Evolutionary conservation across 2,329 filamentous ascomycete species (phyloP).

Genomic region (Eurotiales sp.): DNA sequence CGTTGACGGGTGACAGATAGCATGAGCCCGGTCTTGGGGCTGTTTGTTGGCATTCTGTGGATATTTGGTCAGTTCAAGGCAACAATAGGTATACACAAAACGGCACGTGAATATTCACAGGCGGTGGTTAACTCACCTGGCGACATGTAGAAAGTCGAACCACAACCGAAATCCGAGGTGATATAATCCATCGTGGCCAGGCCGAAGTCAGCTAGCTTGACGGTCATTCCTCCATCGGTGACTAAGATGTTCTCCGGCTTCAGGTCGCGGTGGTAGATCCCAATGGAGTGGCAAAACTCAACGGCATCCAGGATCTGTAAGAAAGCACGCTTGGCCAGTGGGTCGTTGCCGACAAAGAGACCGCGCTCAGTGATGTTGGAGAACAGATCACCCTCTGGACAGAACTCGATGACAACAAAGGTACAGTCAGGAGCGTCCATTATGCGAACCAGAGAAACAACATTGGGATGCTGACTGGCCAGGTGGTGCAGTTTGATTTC

Average conservation of each 20-base stretch:
- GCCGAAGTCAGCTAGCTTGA: conserved; percentile 97
- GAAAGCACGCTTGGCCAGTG: conserved; percentile 80
- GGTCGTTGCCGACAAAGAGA: conserved; percentile 89
- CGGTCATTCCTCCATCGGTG: conserved; percentile 78
- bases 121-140: conserved; percentile 66
- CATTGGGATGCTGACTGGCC: conserved; percentile 85
- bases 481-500: conserved; percentile 90
- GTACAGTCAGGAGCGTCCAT: conserved; percentile 89
- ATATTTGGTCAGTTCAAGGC: not conserved
- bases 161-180: conserved; percentile 94
- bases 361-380: conserved; percentile 94
- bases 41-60: conserved; percentile 80
- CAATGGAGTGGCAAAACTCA: conserved; percentile 85
- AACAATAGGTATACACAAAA: conserved; percentile 11
- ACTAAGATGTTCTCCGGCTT: conserved; percentile 99
- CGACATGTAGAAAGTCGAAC: conserved; percentile 99
- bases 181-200: conserved; percentile 79
- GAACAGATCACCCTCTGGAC: conserved; percentile 94
- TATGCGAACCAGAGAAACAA: conserved; percentile 91
- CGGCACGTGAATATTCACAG: conserved; percentile 14
- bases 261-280: conserved; percentile 94
- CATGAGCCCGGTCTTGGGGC: conserved; percentile 65
- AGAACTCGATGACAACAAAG: conserved; percentile 95
- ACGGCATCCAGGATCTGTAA: conserved; percentile 96
- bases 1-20: conserved; percentile 91